These are phyloP conservation scores for Cryomyces minteri DNA, from an alignment of 495 filamentous ascomycete species.

Conservation along the genomic window DNA sequence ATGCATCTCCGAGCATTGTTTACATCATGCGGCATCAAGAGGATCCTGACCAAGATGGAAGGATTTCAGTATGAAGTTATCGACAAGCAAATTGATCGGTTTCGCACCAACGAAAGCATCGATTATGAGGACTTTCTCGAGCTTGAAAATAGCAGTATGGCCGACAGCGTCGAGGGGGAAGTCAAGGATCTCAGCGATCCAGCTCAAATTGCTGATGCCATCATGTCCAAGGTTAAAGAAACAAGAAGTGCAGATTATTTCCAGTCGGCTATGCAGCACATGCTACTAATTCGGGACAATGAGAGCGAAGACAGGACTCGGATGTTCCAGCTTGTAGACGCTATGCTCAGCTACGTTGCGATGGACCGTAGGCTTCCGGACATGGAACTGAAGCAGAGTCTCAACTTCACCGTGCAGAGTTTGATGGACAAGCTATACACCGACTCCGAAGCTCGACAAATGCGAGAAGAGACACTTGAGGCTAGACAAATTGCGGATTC, in stretches of 20 bases:
- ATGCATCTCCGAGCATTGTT: slow-evolving; percentile 94
- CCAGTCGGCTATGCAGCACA: slow-evolving; percentile 83
- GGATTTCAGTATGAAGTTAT: slow-evolving; percentile 96
- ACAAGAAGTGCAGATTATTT: slow-evolving; percentile 88
- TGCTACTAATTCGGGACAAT: slow-evolving; percentile 84
- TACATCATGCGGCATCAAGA: slow-evolving; percentile 85
- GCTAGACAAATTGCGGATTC: slow-evolving; percentile 83
- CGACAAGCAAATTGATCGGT: slow-evolving; percentile 93
- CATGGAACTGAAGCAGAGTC: slow-evolving; percentile 90
- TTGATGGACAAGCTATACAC: slow-evolving; percentile 90
- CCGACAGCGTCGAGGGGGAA: slow-evolving; percentile 78
- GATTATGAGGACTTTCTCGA: slow-evolving; percentile 97
- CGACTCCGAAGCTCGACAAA: slow-evolving; percentile 81
- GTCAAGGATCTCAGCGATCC: slow-evolving; percentile 91
- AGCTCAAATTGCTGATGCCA: slow-evolving; percentile 81
- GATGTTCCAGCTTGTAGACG: slow-evolving; percentile 96
- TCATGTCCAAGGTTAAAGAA: slow-evolving; percentile 68
- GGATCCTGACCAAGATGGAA: slow-evolving; percentile 93
- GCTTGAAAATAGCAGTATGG: slow-evolving; percentile 72
- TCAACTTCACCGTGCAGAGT: slow-evolving; percentile 94
- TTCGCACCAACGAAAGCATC: slow-evolving; percentile 84
- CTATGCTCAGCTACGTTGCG: slow-evolving; percentile 95
- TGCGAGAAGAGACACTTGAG: slow-evolving; percentile 76
- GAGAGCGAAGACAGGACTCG: slow-evolving; percentile 80
- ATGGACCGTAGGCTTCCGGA: slow-evolving; percentile 95